phyloP scores from a whole-genome alignment of 2,329 filamentous ascomycete species.

The Ampelomyces quisqualis region DNA sequence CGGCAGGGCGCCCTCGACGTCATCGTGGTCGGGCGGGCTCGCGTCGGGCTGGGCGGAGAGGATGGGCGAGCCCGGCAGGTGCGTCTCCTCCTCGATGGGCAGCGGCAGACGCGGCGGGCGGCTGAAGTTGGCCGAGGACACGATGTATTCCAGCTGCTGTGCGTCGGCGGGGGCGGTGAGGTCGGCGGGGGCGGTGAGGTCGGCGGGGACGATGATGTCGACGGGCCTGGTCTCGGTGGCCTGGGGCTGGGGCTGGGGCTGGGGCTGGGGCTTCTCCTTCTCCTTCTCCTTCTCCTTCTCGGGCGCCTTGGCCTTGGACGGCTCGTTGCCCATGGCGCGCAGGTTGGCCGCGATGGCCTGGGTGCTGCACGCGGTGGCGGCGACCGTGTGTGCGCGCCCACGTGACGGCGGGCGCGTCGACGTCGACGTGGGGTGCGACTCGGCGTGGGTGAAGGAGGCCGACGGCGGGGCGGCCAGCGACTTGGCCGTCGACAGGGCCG shows the following conservation, averaged over 20 bases:
- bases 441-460: conserved; percentile 42
- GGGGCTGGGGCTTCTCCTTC: conserved; percentile 21
- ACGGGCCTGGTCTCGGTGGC: conserved; percentile 1
- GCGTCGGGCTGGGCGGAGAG: conserved; percentile 67
- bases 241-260: conserved; percentile 4
- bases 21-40: conserved; percentile 49
- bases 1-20: conserved; percentile 55
- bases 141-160: conserved; percentile 40
- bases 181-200: conserved; percentile 44
- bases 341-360: conserved; percentile 32
- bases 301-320: conserved; percentile 33
- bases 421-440: conserved; percentile 31
- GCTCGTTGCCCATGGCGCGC: conserved; percentile 46
- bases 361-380: conserved; percentile 24
- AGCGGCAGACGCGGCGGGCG: conserved; percentile 87
- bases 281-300: conserved; percentile 5
- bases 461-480: conserved; percentile 43
- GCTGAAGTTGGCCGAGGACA: conserved; percentile 50
- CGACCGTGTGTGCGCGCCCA: conserved; percentile 31
- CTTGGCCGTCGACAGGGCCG: conserved; percentile 41
- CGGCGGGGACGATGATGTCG: conserved; percentile 25
- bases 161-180: conserved; percentile 39
- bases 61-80: conserved; percentile 88
- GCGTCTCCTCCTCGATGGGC: conserved; percentile 88
- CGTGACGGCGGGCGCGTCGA: conserved; percentile 29